These are phyloP conservation scores for Halenospora varia DNA, from an alignment of 495 filamentous ascomycete species.

Conservation along the genomic window DNA sequence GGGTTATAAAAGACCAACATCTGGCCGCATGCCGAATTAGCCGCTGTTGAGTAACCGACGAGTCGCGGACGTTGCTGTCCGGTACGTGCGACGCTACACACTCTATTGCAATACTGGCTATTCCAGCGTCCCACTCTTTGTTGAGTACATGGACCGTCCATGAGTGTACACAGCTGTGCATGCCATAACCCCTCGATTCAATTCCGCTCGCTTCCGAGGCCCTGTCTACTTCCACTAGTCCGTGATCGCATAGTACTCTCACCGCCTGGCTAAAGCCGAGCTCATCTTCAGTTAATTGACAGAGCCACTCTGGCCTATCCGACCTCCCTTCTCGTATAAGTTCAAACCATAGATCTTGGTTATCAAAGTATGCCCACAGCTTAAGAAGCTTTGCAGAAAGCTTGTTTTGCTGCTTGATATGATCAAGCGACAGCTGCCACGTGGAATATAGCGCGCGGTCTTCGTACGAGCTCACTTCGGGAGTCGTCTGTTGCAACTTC, in stretches of 20 bases:
- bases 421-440: slow-evolving; percentile 40
- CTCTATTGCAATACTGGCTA: slow-evolving; percentile 26
- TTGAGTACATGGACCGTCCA: slow-evolving; percentile 35
- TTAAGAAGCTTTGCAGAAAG: slow-evolving; percentile 36
- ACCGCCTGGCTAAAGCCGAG: slow-evolving; percentile 21
- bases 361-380: slow-evolving; percentile 43
- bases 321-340: slow-evolving; percentile 23
- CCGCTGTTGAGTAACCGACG: slow-evolving; percentile 30
- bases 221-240: slow-evolving; percentile 25
- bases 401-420: slow-evolving; percentile 32
- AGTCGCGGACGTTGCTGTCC: slow-evolving; percentile 14
- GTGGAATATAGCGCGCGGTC: slow-evolving; percentile 34
- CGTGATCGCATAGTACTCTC: slow-evolving; percentile 23
- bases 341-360: slow-evolving; percentile 48
- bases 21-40: slow-evolving; percentile 36
- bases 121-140: slow-evolving; percentile 20
- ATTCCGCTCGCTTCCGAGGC: slow-evolving; percentile 11
- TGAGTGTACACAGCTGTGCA: slow-evolving; percentile 36
- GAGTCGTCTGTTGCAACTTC: slow-evolving; percentile 21
- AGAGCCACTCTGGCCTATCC: slow-evolving; percentile 15
- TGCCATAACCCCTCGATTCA: slow-evolving; percentile 32
- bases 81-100: slow-evolving; percentile 26
- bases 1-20: slow-evolving; percentile 22
- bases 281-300: slow-evolving; percentile 16
- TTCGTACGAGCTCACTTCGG: slow-evolving; percentile 25